These are phyloP conservation scores for Claviceps pazoutovae DNA, from an alignment of 2,329 filamentous ascomycete species.

Conservation along the genomic window DNA sequence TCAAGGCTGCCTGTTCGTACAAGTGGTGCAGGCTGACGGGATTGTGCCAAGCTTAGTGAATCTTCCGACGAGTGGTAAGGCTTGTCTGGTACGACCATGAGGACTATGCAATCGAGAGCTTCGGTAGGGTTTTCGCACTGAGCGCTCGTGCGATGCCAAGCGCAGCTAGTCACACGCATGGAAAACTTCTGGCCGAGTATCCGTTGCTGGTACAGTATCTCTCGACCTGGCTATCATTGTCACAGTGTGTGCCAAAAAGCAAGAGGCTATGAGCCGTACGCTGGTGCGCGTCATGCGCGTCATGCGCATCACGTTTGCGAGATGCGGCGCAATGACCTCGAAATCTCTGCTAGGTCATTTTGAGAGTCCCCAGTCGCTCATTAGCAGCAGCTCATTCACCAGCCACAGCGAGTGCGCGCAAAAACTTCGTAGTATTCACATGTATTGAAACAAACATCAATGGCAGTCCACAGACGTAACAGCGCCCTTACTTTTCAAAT, in stretches of 20 bases:
- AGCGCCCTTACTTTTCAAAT: conserved; percentile 37
- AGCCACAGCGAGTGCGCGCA: not conserved
- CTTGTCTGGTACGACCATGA: conserved; percentile 20
- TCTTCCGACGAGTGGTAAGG: conserved; percentile 13
- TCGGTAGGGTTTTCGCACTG: conserved; percentile 11
- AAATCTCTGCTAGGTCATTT: no score
- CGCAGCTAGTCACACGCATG: not conserved
- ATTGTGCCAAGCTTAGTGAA: conserved; percentile 22
- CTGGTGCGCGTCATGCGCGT: not conserved
- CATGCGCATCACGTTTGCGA: not conserved
- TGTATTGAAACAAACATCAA: not conserved
- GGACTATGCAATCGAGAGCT: conserved; percentile 16
- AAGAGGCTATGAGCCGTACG: not conserved
- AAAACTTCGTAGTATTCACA: not conserved
- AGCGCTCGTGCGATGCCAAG: conserved; percentile 16
- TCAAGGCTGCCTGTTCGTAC: conserved; percentile 10
- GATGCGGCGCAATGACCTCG: not conserved
- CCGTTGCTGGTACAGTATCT: not conserved
- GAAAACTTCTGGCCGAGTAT: not conserved
- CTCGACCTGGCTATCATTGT: not conserved
- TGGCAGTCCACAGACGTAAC: not conserved
- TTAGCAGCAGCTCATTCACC: not conserved
- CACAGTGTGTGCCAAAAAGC: not conserved
- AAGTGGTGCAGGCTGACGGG: conserved; percentile 20
- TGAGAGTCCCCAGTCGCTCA: no score